Base-by-base conservation (phyloP, 768 basidiomycete genomes). In the Collybia sordida region DNA sequence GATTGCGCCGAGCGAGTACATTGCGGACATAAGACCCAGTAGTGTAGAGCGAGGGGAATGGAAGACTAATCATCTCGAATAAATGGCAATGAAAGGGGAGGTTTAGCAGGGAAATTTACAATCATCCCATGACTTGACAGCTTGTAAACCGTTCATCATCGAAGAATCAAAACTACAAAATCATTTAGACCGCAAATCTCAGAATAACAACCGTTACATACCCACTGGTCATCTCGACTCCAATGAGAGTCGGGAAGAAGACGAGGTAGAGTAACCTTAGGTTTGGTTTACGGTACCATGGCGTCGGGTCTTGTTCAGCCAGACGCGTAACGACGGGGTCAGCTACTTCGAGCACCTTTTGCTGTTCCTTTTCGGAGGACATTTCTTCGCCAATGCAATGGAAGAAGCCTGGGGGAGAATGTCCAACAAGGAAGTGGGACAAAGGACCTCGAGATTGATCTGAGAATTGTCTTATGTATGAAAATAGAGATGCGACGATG, bases 231-330 rank as follows among this genome's bases (percentile, higher is more conserved):
- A 81, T 82, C 64, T 83, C 82, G 14, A 82, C 80, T 19, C 81
- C 81, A 23, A 82, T 75, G 52, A 80, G 80, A 34, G 82, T 80
- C 12, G 82, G 83, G 52, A 84, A 66, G 62, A 85, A 71, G 42
- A 84, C 41, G 21, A 85, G 50, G 62, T 85, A 85, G 37, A 85
- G 54, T 19, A 71, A 28, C 18, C 82, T 68, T 51, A 86, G 65
- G 54, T 85, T 85, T 1, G 71, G 81, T 55, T 85, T 86, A 53
- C 58, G 61, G 62, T 84, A 85, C 84, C 85, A 86, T 35, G 82
- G 79, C 5, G 70, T 72, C 34, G 67, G 68, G 61, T 86, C 83
- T 46, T 75, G 68, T 14, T 67, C 63, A 22, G 74, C 75, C n/a
- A 79, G 59, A n/a, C 65, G 59, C 12, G 68, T 63, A 25, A 77